phyloP scores from a whole-genome alignment of 306 rosid species.

The Lupinus albus region DNA sequence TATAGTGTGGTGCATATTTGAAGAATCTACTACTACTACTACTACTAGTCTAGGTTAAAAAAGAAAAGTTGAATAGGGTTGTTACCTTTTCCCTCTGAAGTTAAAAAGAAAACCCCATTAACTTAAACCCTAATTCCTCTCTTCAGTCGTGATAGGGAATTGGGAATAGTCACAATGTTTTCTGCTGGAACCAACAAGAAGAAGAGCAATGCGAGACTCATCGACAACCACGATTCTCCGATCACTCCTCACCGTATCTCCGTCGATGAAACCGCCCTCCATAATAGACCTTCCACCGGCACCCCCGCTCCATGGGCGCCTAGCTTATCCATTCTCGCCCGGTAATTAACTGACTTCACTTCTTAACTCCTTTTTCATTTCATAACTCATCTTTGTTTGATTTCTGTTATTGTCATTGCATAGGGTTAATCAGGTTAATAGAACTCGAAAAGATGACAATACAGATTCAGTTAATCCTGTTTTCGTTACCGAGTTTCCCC shows the following conservation, averaged over 20 bases:
- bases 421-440: constrained; percentile 68
- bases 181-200: constrained; percentile 60
- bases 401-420: constrained; percentile 17
- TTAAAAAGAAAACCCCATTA: too few relatives aligned
- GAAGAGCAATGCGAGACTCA: constrained; percentile 50
- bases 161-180: constrained; percentile 51
- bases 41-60: too few relatives aligned
- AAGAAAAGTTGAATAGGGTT: too few relatives aligned
- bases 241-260: constrained; percentile 56
- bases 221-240: constrained; percentile 51
- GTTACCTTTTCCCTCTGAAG: too few relatives aligned
- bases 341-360: constrained; percentile 42
- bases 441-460: constrained; percentile 59
- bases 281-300: constrained; percentile 82
- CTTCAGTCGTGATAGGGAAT: background rate
- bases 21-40: too few relatives aligned
- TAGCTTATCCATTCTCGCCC: constrained; percentile 87
- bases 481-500: constrained; percentile 86
- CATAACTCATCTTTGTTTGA: background rate
- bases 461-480: constrained; percentile 69
- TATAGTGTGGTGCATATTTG: too few relatives aligned
- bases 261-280: constrained; percentile 47
- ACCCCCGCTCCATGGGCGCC: constrained; percentile 99
- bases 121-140: too few relatives aligned
- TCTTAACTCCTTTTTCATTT: constrained; percentile 5